Evolutionary conservation across 2,329 filamentous ascomycete genomes (phyloP).

Genomic region (Biscogniauxia marginata): DNA sequence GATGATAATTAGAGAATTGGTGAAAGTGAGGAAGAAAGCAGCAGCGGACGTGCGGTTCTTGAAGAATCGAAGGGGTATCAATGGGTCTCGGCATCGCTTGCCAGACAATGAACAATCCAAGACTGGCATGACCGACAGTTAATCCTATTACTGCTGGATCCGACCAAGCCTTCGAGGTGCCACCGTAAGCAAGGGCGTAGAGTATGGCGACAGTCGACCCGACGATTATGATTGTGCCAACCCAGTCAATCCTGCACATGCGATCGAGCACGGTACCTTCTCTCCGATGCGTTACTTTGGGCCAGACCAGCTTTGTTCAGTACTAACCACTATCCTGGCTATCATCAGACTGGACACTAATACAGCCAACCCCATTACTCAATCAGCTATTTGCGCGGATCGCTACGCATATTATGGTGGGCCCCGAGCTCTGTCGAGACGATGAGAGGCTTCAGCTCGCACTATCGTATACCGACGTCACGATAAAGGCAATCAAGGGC

Average conservation of each 20-base stretch:
- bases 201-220: too few relatives aligned
- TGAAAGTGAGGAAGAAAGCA: constrained; percentile 33
- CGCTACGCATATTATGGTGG: constrained; percentile 11
- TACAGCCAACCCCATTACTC: not conserved
- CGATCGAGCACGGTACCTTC: too few relatives aligned
- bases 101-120: constrained; percentile 3
- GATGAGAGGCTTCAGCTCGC: constrained; percentile 9
- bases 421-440: constrained; percentile 8
- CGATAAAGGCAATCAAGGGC: constrained; percentile 4
- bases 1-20: constrained; percentile 34
- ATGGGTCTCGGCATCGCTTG: constrained; percentile 25
- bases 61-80: constrained; percentile 43
- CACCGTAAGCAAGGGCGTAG: too few relatives aligned
- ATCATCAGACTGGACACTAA: constrained; percentile 11
- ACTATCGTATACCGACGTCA: constrained; percentile 7
- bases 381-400: constrained; percentile 8
- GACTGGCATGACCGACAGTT: not conserved
- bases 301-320: too few relatives aligned
- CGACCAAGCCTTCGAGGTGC: too few relatives aligned
- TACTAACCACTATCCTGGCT: too few relatives aligned
- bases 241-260: too few relatives aligned
- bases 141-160: not conserved
- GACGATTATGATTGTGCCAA: too few relatives aligned
- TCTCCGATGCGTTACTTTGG: too few relatives aligned
- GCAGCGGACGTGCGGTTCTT: constrained; percentile 36